Evolutionary conservation across 805 yeast genomes (phyloP), one percentile per base, ranked within the genome.

Genomic region (Candida xyloterini): DNA sequence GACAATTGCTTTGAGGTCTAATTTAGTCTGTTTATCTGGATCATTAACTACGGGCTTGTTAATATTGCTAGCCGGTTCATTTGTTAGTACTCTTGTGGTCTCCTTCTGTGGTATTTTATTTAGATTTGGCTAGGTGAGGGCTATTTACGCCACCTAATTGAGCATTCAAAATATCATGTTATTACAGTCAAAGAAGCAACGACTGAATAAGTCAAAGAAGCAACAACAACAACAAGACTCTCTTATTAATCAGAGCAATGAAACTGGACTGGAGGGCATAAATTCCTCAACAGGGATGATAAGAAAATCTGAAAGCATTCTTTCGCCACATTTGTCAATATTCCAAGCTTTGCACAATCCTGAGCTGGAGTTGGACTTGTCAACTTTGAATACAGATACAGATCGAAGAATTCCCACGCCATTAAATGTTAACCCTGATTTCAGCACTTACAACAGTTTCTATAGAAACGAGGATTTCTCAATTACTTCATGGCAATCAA

Each of bases 401-500:
- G 33, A 31, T n/a, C 28, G 40, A 23, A 30, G 42, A 27, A 20
- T 21, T 15, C 23, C 39, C 3, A 15, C 39, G 5, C 38, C 42
- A 6, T 14, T 30, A n/a, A 29, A 33, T 11, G 15, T n/a, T 10
- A 33, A 33, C 16, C 25, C 42, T 3, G 33, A 32, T n/a, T 4
- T 27, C 26, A 23, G 35, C 30, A 28, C 38, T 10, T 29, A 25
- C 31, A 30, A 38, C 22, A 38, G 36, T 20, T 37, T 34, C 27
- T 35, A 43, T 29, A 42, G 31, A 15, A 48, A 52, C 29, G 47
- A 46, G n/a, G 65, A 60, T 25, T 62, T 62, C 42, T 59, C 65
- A 2, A 45, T 56, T 11, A 59, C 65, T 13, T 62, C 67, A 15
- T 63, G 67, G 67, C 66, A 61, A 40, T 54, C 63, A 13, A 49